phyloP scores from a whole-genome alignment of 2,329 filamentous ascomycete genomes.

The Diaporthe sp. region DNA sequence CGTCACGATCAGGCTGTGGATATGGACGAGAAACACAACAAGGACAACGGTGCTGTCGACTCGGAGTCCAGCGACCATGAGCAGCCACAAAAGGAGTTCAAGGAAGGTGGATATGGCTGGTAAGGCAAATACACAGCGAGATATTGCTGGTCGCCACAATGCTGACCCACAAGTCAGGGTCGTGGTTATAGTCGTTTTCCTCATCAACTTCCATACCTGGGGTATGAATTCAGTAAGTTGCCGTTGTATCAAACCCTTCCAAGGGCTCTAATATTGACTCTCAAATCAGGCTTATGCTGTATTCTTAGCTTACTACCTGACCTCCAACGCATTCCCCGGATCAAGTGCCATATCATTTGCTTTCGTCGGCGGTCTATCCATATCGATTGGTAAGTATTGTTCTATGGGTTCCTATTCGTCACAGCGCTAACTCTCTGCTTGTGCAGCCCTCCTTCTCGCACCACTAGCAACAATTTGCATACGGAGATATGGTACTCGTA shows the following conservation, averaged over 20 bases:
- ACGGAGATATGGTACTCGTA: constrained; percentile 72
- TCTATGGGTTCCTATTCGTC: background rate
- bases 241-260: background rate
- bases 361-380: constrained; percentile 81
- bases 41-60: constrained; percentile 37
- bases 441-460: constrained; percentile 74
- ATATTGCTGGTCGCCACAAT: background rate
- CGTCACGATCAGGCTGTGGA: constrained; percentile 9
- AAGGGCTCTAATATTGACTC: constrained; percentile 23
- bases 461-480: constrained; percentile 75
- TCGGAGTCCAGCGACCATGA: constrained; percentile 45
- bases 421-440: constrained; percentile 46
- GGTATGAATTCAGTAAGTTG: constrained; percentile 74
- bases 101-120: constrained; percentile 74
- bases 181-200: constrained; percentile 65
- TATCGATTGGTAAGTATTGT: constrained; percentile 61
- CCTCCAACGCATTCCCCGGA: constrained; percentile 71
- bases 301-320: constrained; percentile 70
- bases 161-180: constrained; percentile 54
- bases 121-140: constrained; percentile 44
- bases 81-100: constrained; percentile 51
- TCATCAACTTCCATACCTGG: constrained; percentile 81
- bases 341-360: constrained; percentile 78
- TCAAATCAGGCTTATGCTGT: constrained; percentile 50
- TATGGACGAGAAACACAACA: constrained; percentile 16